phyloP scores from a whole-genome alignment of 2,329 filamentous ascomycete species.

The Plenodomus lindquistii region DNA sequence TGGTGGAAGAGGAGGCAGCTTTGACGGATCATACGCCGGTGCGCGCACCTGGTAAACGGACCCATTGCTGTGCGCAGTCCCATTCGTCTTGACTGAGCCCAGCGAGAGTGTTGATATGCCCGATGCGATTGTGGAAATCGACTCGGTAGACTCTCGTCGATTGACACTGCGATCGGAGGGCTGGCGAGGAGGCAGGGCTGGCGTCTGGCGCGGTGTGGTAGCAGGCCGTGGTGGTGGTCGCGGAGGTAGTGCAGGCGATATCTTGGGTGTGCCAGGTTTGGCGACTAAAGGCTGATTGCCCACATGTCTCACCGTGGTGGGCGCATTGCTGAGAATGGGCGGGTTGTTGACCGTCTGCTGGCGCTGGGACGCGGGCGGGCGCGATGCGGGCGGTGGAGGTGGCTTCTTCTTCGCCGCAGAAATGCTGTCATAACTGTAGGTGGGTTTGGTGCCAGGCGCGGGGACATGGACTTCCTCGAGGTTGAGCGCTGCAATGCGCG shows the following conservation, averaged over 20 bases:
- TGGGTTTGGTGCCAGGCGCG: slow-evolving; percentile 40
- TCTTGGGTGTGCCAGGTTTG: slow-evolving; percentile 15
- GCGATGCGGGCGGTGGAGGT: slow-evolving; percentile 42
- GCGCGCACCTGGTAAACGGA: slow-evolving; percentile 51
- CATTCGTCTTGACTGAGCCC: slow-evolving; percentile 50
- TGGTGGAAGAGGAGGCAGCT: slow-evolving; percentile 59
- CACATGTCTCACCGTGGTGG: slow-evolving; percentile 35
- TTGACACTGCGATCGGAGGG: slow-evolving; percentile 45
- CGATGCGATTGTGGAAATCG: slow-evolving; percentile 56
- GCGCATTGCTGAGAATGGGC: slow-evolving; percentile 42
- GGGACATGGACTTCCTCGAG: slow-evolving; percentile 50
- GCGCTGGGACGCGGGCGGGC: slow-evolving; percentile 37
- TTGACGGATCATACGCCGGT: slow-evolving; percentile 60
- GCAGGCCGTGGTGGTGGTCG: slow-evolving; percentile 55
- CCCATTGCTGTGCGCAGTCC: slow-evolving; percentile 38
- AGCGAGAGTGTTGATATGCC: slow-evolving; percentile 55
- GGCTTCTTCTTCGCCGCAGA: slow-evolving; percentile 40
- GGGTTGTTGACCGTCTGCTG: slow-evolving; percentile 48
- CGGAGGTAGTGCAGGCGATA: slow-evolving; percentile 39
- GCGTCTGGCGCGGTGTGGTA: slow-evolving; percentile 43
- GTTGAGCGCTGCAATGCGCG: slow-evolving; percentile 54
- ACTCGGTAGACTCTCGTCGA: slow-evolving; percentile 50
- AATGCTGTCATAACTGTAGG: slow-evolving; percentile 41
- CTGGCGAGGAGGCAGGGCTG: slow-evolving; percentile 50
- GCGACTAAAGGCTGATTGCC: slow-evolving; percentile 45